A percentile compares a stretch with the other conserved stretches of the same genome.
Evolutionary conservation across 139 green algal genomes (phyloP).

Genomic region (Spirogloea muscicola): DNA sequence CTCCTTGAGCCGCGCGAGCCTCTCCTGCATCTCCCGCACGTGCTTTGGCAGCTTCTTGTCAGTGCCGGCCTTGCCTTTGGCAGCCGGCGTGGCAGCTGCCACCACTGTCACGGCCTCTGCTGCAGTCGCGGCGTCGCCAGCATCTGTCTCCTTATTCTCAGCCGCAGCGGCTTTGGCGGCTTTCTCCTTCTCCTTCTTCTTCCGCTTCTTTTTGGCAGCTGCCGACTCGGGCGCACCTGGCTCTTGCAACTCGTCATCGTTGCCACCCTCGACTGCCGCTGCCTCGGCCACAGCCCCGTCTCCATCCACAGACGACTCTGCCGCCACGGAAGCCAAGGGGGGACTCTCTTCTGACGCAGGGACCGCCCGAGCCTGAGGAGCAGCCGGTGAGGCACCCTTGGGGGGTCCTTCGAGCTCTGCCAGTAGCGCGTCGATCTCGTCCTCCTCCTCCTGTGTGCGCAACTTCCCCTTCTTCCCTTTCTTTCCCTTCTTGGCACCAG

Average conservation of each 20-base stretch:
- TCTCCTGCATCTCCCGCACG: conserved; percentile 48
- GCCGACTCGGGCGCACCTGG: not conserved
- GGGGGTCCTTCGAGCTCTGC: conserved; percentile 39
- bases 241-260: conserved; percentile 16
- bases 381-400: conserved; percentile 23
- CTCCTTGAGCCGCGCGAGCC: conserved; percentile 56
- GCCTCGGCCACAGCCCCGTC: not conserved
- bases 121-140: conserved; percentile 41
- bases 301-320: conserved; percentile 49
- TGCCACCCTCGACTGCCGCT: conserved; percentile 5
- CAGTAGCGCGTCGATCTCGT: conserved; percentile 28
- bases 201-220: conserved; percentile 58
- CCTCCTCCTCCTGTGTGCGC: conserved; percentile 29
- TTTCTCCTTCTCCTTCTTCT: conserved; percentile 57
- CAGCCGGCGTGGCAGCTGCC: conserved; percentile 48
- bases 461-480: conserved; percentile 54
- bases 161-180: conserved; percentile 52
- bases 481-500: conserved; percentile 55
- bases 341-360: too few species aligned
- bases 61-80: not conserved
- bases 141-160: conserved; percentile 31
- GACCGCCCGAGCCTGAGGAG: too few species aligned
- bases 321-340: too few species aligned
- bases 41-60: conserved; percentile 45
- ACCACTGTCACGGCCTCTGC: conserved; percentile 46